Conservation (phyloP, 164 flowering plant species). For the Magnolia changhungtana region DNA sequence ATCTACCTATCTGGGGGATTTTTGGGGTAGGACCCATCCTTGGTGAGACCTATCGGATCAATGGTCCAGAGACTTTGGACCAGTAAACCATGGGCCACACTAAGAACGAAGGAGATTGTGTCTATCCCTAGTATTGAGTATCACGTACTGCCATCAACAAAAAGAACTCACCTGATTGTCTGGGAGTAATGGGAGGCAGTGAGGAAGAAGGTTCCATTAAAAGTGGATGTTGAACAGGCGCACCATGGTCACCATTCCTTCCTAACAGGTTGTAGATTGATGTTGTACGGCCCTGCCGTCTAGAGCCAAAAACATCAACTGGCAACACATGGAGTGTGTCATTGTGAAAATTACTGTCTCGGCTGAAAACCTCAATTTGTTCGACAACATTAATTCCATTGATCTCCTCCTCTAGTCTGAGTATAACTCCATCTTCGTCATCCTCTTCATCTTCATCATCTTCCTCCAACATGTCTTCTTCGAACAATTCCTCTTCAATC, state of each 20-base stretch:
- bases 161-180: slow-evolving; percentile 52
- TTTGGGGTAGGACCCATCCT: no score
- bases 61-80: no score
- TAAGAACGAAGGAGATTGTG: not conserved
- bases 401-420: slow-evolving; percentile 83
- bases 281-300: slow-evolving; percentile 91
- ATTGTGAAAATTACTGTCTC: slow-evolving; percentile 67
- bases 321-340: slow-evolving; percentile 96
- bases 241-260: slow-evolving; percentile 62
- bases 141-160: not conserved
- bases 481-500: slow-evolving; percentile 92
- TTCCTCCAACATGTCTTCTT: slow-evolving; percentile 89
- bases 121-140: not conserved
- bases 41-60: no score
- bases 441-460: slow-evolving; percentile 97
- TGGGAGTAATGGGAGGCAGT: slow-evolving; percentile 30
- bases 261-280: slow-evolving; percentile 92
- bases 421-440: slow-evolving; percentile 86
- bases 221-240: slow-evolving; percentile 80
- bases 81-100: not conserved
- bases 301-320: slow-evolving; percentile 93
- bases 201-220: slow-evolving; percentile 62
- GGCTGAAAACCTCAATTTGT: slow-evolving; percentile 91
- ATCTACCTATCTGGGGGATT: no score
- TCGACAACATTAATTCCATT: slow-evolving; percentile 92